Percentiles rank a stretch among this genome's conserved stretches.
Evolutionary conservation across 2,329 filamentous ascomycete species (phyloP).

Genomic region (Curvularia lunata): DNA sequence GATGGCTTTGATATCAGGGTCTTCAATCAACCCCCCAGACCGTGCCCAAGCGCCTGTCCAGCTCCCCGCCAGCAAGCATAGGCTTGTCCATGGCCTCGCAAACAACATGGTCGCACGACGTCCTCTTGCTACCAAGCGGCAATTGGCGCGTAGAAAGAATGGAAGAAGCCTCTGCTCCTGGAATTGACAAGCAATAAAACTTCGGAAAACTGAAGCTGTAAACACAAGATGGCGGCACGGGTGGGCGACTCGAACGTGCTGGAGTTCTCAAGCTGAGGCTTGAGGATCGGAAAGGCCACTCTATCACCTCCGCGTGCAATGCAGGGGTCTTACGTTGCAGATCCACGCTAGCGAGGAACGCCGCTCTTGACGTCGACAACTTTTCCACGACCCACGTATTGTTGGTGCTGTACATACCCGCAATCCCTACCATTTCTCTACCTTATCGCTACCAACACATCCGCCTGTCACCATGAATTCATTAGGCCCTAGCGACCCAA

Average conservation of each 20-base stretch:
- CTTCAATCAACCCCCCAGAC: slow-evolving; percentile 41
- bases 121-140: slow-evolving; percentile 13
- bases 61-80: slow-evolving; percentile 49
- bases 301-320: slow-evolving; percentile 34
- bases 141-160: slow-evolving; percentile 33
- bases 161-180: slow-evolving; percentile 34
- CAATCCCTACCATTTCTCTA: not conserved
- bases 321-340: slow-evolving; percentile 30
- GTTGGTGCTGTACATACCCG: not conserved
- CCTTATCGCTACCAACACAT: slow-evolving; percentile 3
- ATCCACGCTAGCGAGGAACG: slow-evolving; percentile 24
- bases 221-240: slow-evolving; percentile 32
- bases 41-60: slow-evolving; percentile 38
- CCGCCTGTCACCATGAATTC: slow-evolving; percentile 39
- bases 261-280: slow-evolving; percentile 21
- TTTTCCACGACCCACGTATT: slow-evolving; percentile 24
- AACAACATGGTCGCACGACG: slow-evolving; percentile 42
- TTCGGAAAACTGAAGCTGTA: slow-evolving; percentile 24
- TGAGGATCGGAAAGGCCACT: slow-evolving; percentile 19
- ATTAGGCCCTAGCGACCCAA: slow-evolving; percentile 50
- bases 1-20: slow-evolving; percentile 66
- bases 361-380: slow-evolving; percentile 41
- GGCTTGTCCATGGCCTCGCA: slow-evolving; percentile 43
- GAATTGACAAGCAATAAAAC: slow-evolving; percentile 28
- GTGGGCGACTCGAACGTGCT: slow-evolving; percentile 37